These are phyloP conservation scores for Lanmaoa pseudosensibilis DNA, from an alignment of 768 basidiomycete species.

Conservation along the genomic window DNA sequence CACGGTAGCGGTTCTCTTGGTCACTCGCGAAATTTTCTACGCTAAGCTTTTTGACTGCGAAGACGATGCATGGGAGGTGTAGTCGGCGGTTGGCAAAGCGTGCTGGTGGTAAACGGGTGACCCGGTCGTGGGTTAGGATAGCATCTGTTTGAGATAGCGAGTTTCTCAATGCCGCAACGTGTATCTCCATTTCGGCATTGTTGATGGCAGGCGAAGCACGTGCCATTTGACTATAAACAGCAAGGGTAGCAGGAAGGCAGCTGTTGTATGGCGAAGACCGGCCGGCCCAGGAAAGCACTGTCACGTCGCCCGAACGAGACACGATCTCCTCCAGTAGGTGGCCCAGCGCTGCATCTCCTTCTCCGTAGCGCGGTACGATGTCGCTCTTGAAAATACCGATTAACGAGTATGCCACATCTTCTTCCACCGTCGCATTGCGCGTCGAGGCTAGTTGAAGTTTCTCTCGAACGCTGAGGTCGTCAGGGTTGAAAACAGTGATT, in stretches of 20 bases:
- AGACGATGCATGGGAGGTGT: constrained; percentile 1
- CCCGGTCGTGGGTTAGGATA: background rate
- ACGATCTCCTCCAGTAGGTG: constrained; percentile 10
- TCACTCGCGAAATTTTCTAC: background rate
- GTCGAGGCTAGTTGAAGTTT: constrained; percentile 15
- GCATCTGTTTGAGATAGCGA: background rate
- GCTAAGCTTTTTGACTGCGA: background rate
- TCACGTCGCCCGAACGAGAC: constrained; percentile 1
- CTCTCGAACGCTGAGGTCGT: constrained; percentile 5
- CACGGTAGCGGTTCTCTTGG: background rate
- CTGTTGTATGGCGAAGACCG: constrained; percentile 5
- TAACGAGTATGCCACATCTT: constrained; percentile 9
- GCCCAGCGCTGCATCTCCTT: constrained; percentile 2
- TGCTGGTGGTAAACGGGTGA: background rate
- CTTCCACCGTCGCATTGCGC: constrained; percentile 6
- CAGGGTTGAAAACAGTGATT: constrained; percentile 1
- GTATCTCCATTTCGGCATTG: background rate
- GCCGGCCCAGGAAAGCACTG: constrained; percentile 7
- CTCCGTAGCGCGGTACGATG: constrained; percentile 8
- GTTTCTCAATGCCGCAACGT: too few relatives aligned
- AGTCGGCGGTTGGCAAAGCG: background rate
- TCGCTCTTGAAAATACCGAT: constrained; percentile 15
- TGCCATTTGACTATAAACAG: background rate
- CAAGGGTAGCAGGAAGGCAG: constrained; percentile 7
- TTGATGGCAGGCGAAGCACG: background rate